Percentiles rank a stretch among this genome's conserved stretches.
Conservation (phyloP, 306 rosid genomes). For the Lablab purpureus region DNA sequence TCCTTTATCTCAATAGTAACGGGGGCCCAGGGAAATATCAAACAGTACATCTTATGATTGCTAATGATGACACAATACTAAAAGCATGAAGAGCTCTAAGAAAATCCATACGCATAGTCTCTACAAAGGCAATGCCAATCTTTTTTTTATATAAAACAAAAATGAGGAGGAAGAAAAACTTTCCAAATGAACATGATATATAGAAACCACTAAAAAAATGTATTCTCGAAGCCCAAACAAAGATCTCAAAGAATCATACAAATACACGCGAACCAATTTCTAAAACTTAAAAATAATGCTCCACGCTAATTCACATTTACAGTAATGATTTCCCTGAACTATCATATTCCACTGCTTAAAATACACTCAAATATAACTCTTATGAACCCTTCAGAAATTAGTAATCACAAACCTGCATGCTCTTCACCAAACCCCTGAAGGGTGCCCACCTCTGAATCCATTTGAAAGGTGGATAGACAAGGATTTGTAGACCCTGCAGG, state of each 20-base stretch:
- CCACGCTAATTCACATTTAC: not conserved
- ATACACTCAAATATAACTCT: not conserved
- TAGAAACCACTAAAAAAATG: conserved; percentile 19
- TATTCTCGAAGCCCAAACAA: conserved; percentile 4
- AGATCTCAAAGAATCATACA: conserved; percentile 24
- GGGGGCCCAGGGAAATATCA: not conserved
- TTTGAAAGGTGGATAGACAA: conserved; percentile 81
- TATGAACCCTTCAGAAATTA: conserved; percentile 24
- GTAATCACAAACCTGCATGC: conserved; percentile 76
- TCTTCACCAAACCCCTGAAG: conserved; percentile 72
- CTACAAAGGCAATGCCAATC: conserved; percentile 5
- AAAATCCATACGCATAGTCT: conserved; percentile 3
- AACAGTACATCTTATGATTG: conserved; percentile 20
- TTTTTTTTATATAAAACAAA: not conserved
- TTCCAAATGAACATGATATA: not conserved
- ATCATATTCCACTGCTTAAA: conserved; percentile 22
- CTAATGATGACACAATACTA: conserved; percentile 30
- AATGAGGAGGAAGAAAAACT: conserved; percentile 20
- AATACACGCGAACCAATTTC: conserved; percentile 2
- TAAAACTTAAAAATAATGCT: conserved; percentile 24
- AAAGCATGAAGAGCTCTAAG: conserved; percentile 27
- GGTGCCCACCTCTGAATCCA: conserved; percentile 83
- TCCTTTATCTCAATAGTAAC: conserved; percentile 26
- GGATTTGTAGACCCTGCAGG: conserved; percentile 81
- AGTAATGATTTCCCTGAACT: conserved; percentile 15